Conservation (phyloP, 2,329 filamentous ascomycete species). For the Cercospora sp. region DNA sequence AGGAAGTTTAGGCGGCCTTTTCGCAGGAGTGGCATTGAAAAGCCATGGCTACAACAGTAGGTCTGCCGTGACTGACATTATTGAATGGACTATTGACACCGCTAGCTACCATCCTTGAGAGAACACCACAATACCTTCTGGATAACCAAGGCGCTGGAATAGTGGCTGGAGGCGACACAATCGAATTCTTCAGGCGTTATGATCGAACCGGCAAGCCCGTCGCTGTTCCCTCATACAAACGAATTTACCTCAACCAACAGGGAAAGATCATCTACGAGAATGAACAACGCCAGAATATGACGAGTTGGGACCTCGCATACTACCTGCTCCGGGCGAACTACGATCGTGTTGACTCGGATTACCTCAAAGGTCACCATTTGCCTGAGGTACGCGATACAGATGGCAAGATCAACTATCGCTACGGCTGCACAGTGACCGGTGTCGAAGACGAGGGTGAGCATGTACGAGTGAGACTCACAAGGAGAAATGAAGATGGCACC, state of each 20-base stretch:
- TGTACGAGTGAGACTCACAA: conserved; percentile 34
- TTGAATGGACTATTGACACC: background rate
- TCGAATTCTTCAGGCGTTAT: conserved; percentile 47
- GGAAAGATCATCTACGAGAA: conserved; percentile 33
- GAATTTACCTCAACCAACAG: conserved; percentile 32
- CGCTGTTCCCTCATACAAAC: conserved; percentile 31
- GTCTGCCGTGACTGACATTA: background rate
- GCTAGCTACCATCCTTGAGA: conserved; percentile 38
- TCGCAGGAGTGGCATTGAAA: conserved; percentile 33
- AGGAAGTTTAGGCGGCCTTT: conserved; percentile 34
- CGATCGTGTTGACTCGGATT: conserved; percentile 41
- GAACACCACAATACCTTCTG: conserved; percentile 44
- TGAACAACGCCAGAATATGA: conserved; percentile 47
- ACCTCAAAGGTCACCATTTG: conserved; percentile 31
- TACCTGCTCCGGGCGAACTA: conserved; percentile 50
- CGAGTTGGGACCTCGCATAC: conserved; percentile 50
- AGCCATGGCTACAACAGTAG: conserved; percentile 33
- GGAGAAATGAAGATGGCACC: conserved; percentile 26
- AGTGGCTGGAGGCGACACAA: conserved; percentile 48
- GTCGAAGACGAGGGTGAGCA: conserved; percentile 32
- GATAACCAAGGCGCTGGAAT: conserved; percentile 52
- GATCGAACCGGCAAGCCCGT: conserved; percentile 42
- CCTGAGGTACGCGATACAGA: conserved; percentile 26
- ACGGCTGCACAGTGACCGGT: conserved; percentile 35
- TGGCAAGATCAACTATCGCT: conserved; percentile 34